Evolutionary conservation across 2,329 filamentous ascomycete genomes (phyloP).

Genomic region (Trichoderma sp.): DNA sequence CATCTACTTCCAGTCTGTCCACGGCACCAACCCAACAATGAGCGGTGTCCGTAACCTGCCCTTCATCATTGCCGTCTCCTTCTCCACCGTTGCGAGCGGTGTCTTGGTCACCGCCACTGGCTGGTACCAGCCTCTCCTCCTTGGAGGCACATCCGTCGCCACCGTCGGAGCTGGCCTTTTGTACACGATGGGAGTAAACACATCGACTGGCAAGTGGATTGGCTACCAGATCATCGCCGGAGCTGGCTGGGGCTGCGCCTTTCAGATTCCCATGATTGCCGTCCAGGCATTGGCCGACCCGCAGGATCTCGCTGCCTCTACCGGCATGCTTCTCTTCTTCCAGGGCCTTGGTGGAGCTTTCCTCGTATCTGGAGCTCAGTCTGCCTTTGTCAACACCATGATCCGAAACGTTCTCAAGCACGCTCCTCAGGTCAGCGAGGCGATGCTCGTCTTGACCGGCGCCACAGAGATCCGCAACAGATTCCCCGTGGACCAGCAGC

Average conservation of each 20-base stretch:
- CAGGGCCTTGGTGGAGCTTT: constrained; percentile 52
- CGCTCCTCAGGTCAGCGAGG: constrained; percentile 39
- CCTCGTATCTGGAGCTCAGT: constrained; percentile 48
- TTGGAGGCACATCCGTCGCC: constrained; percentile 44
- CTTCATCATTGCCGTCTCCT: constrained; percentile 44
- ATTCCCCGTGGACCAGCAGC: constrained; percentile 49
- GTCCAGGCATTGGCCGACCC: constrained; percentile 43
- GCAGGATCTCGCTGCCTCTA: constrained; percentile 45
- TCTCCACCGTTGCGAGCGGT: constrained; percentile 42
- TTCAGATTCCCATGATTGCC: constrained; percentile 52
- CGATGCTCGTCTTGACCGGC: constrained; percentile 41
- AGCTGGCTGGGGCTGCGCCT: constrained; percentile 44
- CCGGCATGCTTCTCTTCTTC: constrained; percentile 47
- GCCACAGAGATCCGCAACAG: constrained; percentile 55
- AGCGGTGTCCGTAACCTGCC: constrained; percentile 47
- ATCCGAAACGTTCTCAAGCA: constrained; percentile 33
- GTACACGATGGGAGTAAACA: constrained; percentile 41
- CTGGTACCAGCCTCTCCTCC: constrained; percentile 45
- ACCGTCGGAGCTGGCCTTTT: constrained; percentile 44
- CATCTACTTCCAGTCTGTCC: constrained; percentile 47
- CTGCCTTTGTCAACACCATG: constrained; percentile 47
- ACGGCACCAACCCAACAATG: constrained; percentile 39
- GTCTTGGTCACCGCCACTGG: constrained; percentile 40
- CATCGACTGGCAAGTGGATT: constrained; percentile 46
- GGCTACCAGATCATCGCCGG: constrained; percentile 53